Evolutionary conservation across 768 basidiomycete species (phyloP).

Genomic region (Suillus subalutaceus): DNA sequence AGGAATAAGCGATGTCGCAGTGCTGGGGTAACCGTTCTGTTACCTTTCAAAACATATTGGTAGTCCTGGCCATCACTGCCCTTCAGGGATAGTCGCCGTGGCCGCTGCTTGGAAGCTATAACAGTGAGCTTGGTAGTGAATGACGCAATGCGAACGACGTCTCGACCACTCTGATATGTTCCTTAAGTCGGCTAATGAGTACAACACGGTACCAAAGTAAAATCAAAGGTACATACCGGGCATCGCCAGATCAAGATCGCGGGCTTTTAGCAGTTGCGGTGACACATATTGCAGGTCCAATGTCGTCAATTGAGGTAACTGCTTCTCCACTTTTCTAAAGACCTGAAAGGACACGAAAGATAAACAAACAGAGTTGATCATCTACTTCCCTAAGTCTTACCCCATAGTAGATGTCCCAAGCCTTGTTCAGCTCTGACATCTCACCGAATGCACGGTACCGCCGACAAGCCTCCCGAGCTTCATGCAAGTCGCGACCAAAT

Average conservation of each 20-base stretch:
- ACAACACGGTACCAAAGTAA: background rate
- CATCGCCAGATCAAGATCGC: conserved; percentile 92
- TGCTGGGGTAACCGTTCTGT: background rate
- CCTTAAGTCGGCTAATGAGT: conserved; percentile 45
- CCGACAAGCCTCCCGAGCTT: conserved; percentile 89
- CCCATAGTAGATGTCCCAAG: conserved; percentile 98
- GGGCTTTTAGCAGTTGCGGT: conserved; percentile 84
- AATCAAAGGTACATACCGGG: conserved; percentile 60
- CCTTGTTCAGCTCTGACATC: conserved; percentile 87
- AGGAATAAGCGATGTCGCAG: conserved; percentile 9
- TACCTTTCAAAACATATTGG: conserved; percentile 90
- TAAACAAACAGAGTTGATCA: conserved; percentile 9
- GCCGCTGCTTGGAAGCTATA: conserved; percentile 96
- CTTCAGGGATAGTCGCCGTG: conserved; percentile 81
- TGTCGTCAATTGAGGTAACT: conserved; percentile 83
- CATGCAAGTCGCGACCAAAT: conserved; percentile 89
- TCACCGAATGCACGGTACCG: conserved; percentile 88
- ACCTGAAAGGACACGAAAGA: conserved; percentile 51
- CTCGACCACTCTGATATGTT: conserved; percentile 89
- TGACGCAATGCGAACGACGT: conserved; percentile 77
- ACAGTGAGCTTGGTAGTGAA: conserved; percentile 91
- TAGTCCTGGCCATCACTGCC: conserved; percentile 95
- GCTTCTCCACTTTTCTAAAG: conserved; percentile 96
- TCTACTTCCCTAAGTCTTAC: conserved; percentile 45
- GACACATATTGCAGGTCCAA: conserved; percentile 98